phyloP scores from a whole-genome alignment of 2,329 filamentous ascomycete genomes.

The Penicillium sp. region DNA sequence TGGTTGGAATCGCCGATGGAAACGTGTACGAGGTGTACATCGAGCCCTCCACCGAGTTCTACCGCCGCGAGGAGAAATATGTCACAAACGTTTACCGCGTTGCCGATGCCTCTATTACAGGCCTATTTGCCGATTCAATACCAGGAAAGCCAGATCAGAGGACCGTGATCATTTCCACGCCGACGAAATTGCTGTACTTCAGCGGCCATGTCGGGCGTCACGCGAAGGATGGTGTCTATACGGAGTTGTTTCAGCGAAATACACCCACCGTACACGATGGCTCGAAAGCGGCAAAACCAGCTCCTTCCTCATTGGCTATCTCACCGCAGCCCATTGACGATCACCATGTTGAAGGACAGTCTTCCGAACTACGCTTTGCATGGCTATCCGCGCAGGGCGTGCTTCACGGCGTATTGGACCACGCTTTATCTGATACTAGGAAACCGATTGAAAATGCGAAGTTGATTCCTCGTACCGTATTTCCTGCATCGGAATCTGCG shows the following conservation, averaged over 20 bases:
- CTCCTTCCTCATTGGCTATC: constrained; percentile 65
- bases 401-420: constrained; percentile 75
- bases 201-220: constrained; percentile 70
- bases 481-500: constrained; percentile 64
- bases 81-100: constrained; percentile 78
- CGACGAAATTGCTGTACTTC: constrained; percentile 73
- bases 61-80: constrained; percentile 90
- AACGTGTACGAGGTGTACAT: constrained; percentile 94
- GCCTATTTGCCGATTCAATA: constrained; percentile 77
- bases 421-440: constrained; percentile 63
- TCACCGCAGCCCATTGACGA: constrained; percentile 68
- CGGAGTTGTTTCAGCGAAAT: constrained; percentile 82
- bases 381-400: constrained; percentile 88
- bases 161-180: constrained; percentile 75
- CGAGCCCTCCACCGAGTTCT: constrained; percentile 91
- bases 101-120: constrained; percentile 76
- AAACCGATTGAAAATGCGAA: constrained; percentile 76
- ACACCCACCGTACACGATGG: constrained; percentile 73
- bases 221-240: constrained; percentile 78
- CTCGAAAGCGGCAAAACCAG: constrained; percentile 54
- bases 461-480: constrained; percentile 68
- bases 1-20: constrained; percentile 87
- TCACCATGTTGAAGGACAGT: constrained; percentile 49
- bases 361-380: constrained; percentile 63
- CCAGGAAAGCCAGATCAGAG: constrained; percentile 66